Base-by-base conservation (phyloP, 2,329 filamentous ascomycete species). In the Fusarium sp. region DNA sequence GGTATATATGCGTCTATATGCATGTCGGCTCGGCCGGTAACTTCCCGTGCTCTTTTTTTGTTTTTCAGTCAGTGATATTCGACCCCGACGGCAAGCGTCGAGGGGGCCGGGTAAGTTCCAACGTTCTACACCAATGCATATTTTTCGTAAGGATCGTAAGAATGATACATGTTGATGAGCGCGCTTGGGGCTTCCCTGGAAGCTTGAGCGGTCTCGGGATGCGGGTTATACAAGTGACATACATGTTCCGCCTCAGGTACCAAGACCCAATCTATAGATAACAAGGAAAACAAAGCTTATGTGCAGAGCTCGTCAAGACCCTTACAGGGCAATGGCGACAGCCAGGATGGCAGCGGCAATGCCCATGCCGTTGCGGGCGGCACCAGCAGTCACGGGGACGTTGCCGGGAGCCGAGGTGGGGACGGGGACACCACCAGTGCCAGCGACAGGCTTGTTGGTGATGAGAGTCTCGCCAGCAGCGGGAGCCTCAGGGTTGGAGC, bases 81-180 rank as follows among this genome's bases (percentile, higher is more conserved):
- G 54, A 70, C 68, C 70, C 61, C 49, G 59, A 64, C 68, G 58
- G 9, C 40, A 65, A 6, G 42, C 42, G 51, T 44, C 42, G 68
- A 54, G 62, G n/a, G 61, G 65, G 55, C 62, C 57, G 33, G 50
- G 60, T 38, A 60, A 73, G 64, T 60, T 65, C 71, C 64, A 64
- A 71, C 64, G 65, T 62, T 73, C 68, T 70, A 70, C 75, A 73
- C 70, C 72, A 76, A 75, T 74, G 69, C 72, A 74, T 75, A 71
- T 77, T 80, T 77, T 80, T 84, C 82, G 81, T 84, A 86, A 86
- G 83, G 84, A 87, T 85, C 84, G 85, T 86, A 82, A 85, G 83
- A 86, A 86, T 81, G 77, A 78, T 79, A 85, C 74, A 71, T 75
- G 65, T 75, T 68, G 61, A 61, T 65, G 59, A 63, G 64, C 50